phyloP scores from a whole-genome alignment of 2,329 filamentous ascomycete genomes.

The Apiospora pterosperma region DNA sequence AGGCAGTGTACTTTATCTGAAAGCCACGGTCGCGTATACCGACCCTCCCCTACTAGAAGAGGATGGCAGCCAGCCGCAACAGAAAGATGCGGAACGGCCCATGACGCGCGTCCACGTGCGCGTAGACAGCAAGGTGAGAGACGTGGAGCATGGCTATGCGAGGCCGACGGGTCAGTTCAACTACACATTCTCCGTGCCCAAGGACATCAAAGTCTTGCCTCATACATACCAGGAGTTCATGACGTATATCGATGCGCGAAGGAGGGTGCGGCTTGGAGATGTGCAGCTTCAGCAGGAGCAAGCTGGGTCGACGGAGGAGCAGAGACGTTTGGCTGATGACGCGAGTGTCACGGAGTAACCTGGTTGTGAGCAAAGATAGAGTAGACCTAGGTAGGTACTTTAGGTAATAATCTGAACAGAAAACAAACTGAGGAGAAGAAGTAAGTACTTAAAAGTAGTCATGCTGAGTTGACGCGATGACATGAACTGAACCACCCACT shows the following conservation, averaged over 20 bases:
- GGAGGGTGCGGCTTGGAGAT: slow-evolving; percentile 32
- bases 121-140: slow-evolving; percentile 68
- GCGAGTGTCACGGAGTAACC: slow-evolving; percentile 20
- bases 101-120: slow-evolving; percentile 61
- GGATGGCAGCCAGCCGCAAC: slow-evolving; percentile 43
- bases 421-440: background rate
- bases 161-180: slow-evolving; percentile 73
- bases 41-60: slow-evolving; percentile 50
- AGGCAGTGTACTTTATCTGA: slow-evolving; percentile 71
- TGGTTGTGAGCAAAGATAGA: background rate
- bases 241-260: slow-evolving; percentile 40
- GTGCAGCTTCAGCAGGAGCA: slow-evolving; percentile 22
- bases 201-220: slow-evolving; percentile 34
- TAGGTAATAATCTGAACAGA: background rate
- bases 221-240: slow-evolving; percentile 25
- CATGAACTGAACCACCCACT: background rate
- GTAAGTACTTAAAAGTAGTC: background rate
- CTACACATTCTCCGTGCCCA: slow-evolving; percentile 53
- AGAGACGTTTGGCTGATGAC: slow-evolving; percentile 10
- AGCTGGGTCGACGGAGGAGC: slow-evolving; percentile 12
- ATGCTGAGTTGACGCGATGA: background rate
- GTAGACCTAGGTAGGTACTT: background rate
- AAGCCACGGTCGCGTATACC: slow-evolving; percentile 68
- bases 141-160: slow-evolving; percentile 59
- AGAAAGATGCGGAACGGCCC: slow-evolving; percentile 21